Evolutionary conservation across 2,329 filamentous ascomycete species (phyloP), one percentile per base, ranked within the genome.

Genomic region (Coccinonectria pachysandricola): DNA sequence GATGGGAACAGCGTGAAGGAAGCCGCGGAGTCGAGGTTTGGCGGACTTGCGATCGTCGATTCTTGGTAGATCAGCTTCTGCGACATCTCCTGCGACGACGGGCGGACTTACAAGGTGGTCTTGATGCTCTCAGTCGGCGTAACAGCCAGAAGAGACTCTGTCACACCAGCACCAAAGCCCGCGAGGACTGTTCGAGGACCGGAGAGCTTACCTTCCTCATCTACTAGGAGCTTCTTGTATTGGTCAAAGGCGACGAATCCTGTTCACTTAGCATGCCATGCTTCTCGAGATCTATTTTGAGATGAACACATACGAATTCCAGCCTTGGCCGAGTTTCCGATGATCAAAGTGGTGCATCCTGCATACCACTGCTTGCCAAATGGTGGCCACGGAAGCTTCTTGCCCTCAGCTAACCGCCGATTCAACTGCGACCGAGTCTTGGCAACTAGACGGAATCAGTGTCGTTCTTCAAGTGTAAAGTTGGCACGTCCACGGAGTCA

Each of bases 41-140:
- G 74, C 65, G 4, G 72, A 69, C 63, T 98, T 98, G 45, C 83
- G 80, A 57, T 98, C 91, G 52, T 98, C 91, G 50, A 98, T 96
- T 19, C 80, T 86, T 9, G 23, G 11, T 16, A 16, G 12, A 12
- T 15, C 2, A 11, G 3, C 7, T 8, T 3, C 6, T 21, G 17
- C 17, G 17, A 19, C 17, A 19, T 19, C 17, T 10, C 17, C 7
- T 10, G 17, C 17, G 5, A n/a, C 2, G 12, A 11, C 19, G 6
- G 7, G 14, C 12, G 2, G 1, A 18, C 38, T 28, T 52, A 81
- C 71, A 98, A 64, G 43, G 92, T 92, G 26, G 91, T 98, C 67
- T 98, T 98, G 59, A 98, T 95, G 48, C 84, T 92, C 61, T 98
- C 91, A 32, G 92, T 95, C 0, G 91, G 91, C 17, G 91, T 98